Evolutionary conservation across 257 asterid species (phyloP).

Genomic region (Knoxia roxburghii): DNA sequence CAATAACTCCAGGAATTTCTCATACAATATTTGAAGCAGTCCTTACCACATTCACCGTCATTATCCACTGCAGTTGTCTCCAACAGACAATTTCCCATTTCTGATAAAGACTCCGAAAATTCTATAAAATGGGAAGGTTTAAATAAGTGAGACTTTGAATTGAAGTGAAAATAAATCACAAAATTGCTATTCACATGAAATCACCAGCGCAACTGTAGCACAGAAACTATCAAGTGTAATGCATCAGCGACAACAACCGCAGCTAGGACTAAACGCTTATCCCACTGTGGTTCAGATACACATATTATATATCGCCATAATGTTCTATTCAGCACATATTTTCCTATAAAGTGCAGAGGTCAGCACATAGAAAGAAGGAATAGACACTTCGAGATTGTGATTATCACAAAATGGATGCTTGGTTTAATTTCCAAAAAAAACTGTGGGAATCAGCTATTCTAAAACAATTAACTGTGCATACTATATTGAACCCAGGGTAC

Average conservation of each 20-base stretch:
- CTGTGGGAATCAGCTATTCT: not conserved
- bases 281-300: too few species aligned
- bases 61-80: conserved; percentile 68
- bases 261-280: too few species aligned
- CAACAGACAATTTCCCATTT: conserved; percentile 86
- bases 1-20: not conserved
- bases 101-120: conserved; percentile 89
- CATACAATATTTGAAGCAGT: not conserved
- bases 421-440: not conserved
- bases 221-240: not conserved
- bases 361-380: too few species aligned
- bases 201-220: not conserved
- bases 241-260: not conserved
- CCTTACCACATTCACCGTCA: conserved; percentile 70
- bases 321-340: too few species aligned
- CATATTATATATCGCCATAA: too few species aligned
- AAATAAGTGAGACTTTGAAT: not conserved
- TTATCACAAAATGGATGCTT: not conserved
- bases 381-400: not conserved
- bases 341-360: too few species aligned
- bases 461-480: not conserved
- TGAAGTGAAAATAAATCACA: not conserved
- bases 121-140: conserved; percentile 40
- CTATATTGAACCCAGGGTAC: too few species aligned
- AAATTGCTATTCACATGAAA: not conserved